Evolutionary conservation across 192 early-diverging fungal species (phyloP).

Genomic region (Rhizophagus prolifer): DNA sequence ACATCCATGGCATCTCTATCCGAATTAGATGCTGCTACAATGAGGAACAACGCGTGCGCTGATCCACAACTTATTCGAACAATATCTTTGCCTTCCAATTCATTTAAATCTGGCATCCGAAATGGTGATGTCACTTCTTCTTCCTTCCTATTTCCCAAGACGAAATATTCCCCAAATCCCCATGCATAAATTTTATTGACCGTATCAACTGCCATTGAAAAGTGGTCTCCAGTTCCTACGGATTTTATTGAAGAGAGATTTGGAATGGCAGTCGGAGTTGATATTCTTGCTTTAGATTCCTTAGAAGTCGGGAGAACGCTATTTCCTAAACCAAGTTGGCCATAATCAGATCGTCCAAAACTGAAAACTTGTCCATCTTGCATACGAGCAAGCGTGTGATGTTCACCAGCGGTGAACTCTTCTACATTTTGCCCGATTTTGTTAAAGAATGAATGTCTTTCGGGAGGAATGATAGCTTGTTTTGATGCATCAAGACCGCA

Average conservation of each 20-base stretch:
- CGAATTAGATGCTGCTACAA: not conserved
- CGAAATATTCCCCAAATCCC: constrained; percentile 87
- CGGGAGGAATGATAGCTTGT: constrained; percentile 53
- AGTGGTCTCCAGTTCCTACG: not conserved
- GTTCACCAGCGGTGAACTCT: constrained; percentile 75
- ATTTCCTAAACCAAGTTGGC: constrained; percentile 66
- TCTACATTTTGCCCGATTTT: constrained; percentile 49
- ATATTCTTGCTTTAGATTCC: not conserved
- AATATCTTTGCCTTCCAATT: not conserved
- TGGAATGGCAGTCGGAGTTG: not conserved
- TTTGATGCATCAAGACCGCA: constrained; percentile 53
- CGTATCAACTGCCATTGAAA: not conserved
- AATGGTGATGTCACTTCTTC: not conserved
- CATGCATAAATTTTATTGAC: constrained; percentile 66
- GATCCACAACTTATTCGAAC: not conserved
- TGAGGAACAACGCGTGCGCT: not conserved
- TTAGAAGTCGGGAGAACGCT: not conserved
- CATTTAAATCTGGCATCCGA: not conserved
- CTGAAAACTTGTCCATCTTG: constrained; percentile 64
- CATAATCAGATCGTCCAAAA: constrained; percentile 90
- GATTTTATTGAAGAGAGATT: not conserved
- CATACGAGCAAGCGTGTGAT: constrained; percentile 82
- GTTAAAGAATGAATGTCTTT: constrained; percentile 48
- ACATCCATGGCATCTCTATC: not conserved
- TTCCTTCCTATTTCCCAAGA: constrained; percentile 62